Base-by-base conservation (phyloP, 805 yeast genomes). In the Saturnispora serradocipensis region DNA sequence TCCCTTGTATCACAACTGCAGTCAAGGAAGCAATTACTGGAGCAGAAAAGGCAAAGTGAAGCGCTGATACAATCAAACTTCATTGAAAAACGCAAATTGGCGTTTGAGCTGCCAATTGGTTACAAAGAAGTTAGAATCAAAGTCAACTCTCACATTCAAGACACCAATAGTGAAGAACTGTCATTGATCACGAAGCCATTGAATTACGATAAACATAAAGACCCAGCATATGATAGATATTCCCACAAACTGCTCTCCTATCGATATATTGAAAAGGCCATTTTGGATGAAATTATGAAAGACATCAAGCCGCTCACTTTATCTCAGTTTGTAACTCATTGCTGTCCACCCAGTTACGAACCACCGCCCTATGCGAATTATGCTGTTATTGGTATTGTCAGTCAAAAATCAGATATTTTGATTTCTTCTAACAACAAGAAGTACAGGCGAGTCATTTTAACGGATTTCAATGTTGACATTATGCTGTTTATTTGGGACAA, bases 281-380 rank as follows among this genome's bases (percentile, higher is more conserved):
- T 59, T 0, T 54, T 86, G 3, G 61, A 66, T 1, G 43, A 54
- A 4, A 59, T 75, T 3, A 57, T 88, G 7, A 56, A 64, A 13
- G 77, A 76, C 15, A 75, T 77, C 54, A 80, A 82, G 56, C 62
- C 83, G 0, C 65, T 86, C 45, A 69, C 85, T 40, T 63, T 87
- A 2, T 75, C 76, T 9, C 80, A 81, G 56, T 63, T 85, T 2
- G 79, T 57, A 84, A 88, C 1, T 80, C 82, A 56, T 80, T 89
- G 1, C 57, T 28, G 64, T 28, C 84, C 93, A 2, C 93, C 96
- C 0, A 71, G 77, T 20, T 89, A 77, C 61, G 62, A 67, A 5
- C 85, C 85, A 45, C 96, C 96, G 0, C 67, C 68, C 34, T 82
- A 83, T 59, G 67, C 84, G 3, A 89, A 90, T 61, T 89, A 88